Percentiles rank a stretch among this genome's conserved stretches.
These are phyloP conservation scores for Ceratocystis colombiana DNA, from an alignment of 2,329 filamentous ascomycete genomes.

Conservation along the genomic window DNA sequence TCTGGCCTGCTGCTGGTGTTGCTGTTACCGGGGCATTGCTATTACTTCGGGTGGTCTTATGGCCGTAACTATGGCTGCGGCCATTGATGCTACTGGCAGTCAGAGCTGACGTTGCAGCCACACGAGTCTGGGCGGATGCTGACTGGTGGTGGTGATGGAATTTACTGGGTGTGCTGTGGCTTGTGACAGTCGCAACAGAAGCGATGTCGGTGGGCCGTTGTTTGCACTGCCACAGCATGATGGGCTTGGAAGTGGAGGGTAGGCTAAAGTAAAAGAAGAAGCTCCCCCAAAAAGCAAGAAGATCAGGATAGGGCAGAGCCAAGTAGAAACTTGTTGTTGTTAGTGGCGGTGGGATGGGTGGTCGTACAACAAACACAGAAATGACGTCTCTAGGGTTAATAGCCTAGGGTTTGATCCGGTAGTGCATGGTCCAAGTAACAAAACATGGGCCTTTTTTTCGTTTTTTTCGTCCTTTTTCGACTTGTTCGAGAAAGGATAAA, in stretches of 20 bases:
- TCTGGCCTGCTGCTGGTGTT: background rate
- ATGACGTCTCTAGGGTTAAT: constrained; percentile 1
- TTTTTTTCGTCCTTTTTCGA: background rate
- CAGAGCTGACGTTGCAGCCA: background rate
- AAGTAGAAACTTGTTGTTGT: background rate
- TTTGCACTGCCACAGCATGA: constrained; percentile 25
- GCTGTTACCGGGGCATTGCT: background rate
- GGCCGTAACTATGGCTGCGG: background rate
- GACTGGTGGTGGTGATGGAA: constrained; percentile 3
- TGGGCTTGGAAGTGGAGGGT: background rate
- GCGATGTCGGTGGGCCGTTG: constrained; percentile 1
- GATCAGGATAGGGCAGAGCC: background rate
- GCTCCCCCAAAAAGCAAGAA: background rate
- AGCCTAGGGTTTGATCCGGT: background rate
- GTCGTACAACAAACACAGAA: background rate
- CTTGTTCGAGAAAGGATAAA: background rate
- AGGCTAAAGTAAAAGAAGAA: background rate
- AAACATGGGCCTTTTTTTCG: background rate
- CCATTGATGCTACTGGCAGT: constrained; percentile 1
- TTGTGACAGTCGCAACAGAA: background rate
- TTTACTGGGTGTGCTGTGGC: constrained; percentile 7
- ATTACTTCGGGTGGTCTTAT: background rate
- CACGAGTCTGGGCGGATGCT: background rate
- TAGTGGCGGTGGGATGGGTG: background rate
- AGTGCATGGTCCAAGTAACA: background rate